Base-by-base conservation (phyloP, 1,139 yeast genomes). In the Kodamaea ohmeri region DNA sequence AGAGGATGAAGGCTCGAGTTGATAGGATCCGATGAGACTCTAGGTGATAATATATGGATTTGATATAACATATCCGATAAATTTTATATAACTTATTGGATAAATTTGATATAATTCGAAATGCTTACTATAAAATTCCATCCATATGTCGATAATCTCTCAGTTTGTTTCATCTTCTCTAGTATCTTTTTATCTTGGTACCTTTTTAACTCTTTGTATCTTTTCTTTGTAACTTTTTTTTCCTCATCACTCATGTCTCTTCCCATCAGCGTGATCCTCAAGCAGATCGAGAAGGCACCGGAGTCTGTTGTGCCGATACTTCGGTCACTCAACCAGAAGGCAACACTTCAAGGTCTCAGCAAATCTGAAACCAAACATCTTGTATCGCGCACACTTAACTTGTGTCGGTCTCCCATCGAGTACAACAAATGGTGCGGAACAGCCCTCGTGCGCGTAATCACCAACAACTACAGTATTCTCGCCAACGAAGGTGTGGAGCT, bases 391-490 rank as follows among this genome's bases (percentile, higher is more conserved):
- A 65, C 79, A 15, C 58, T 73, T 44, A 80, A 78, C 49, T 62
- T 82, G 30, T 53, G 79, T 36, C 66, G 70, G 43, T 71, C 85
- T 2, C 71, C 72, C 41, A 65, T 69, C 24, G 66, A 66, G 20
- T 67, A 64, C 41, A 63, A 67, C 36, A 70, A 75, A 47, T 83
- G 90, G 89, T 73, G 77, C 50, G 89, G 85, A 2, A 67, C 78
- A 25, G 80, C 77, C 50, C 49, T 81, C 5, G 62, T 76, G 5
- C 67, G 71, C 32, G 76, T 80, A 0, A 55, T 80, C 22, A 56
- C 73, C 4, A 61, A 65, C 35, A 76, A 80, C 51, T 78, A 83
- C 29, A 57, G 73, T 7, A 61, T 82, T 4, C 56, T 82, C 39
- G 70, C 85, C 15, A 63, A 58, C 32, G 82, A 83, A 43, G 94